phyloP scores from a whole-genome alignment of 192 early-diverging fungal species.

The Pilobolus umbonatus region DNA sequence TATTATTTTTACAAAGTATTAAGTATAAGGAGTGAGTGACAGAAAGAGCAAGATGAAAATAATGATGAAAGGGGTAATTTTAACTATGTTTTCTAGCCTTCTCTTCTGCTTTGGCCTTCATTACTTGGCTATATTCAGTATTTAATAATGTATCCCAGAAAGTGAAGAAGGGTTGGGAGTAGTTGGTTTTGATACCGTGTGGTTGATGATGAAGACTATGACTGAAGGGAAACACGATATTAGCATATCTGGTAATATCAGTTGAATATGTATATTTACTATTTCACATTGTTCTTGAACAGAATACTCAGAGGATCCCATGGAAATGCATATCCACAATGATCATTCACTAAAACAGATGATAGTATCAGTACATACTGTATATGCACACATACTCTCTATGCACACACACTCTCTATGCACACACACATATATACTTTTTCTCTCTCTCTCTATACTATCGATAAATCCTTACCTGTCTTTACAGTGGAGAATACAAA shows the following conservation, averaged over 20 bases:
- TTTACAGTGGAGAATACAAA: slow-evolving; percentile 73
- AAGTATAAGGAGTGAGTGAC: too few relatives aligned
- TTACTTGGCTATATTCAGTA: slow-evolving; percentile 16
- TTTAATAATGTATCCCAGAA: slow-evolving; percentile 67
- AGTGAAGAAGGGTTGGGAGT: slow-evolving; percentile 72
- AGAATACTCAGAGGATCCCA: slow-evolving; percentile 67
- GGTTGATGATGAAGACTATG: slow-evolving; percentile 58
- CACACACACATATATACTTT: neutral
- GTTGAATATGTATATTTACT: slow-evolving; percentile 9
- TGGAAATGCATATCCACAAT: slow-evolving; percentile 74
- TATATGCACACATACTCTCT: too few relatives aligned
- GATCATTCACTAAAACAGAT: slow-evolving; percentile 62
- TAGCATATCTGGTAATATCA: neutral
- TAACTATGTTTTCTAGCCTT: too few relatives aligned
- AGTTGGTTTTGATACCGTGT: slow-evolving; percentile 56
- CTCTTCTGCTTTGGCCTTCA: slow-evolving; percentile 4
- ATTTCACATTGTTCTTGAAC: slow-evolving; percentile 57
- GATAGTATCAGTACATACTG: too few relatives aligned
- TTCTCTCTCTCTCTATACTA: neutral
- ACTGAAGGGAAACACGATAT: slow-evolving; percentile 16
- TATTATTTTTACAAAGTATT: too few relatives aligned
- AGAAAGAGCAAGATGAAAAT: too few relatives aligned
- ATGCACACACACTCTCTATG: too few relatives aligned
- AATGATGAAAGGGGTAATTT: too few relatives aligned
- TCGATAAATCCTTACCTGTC: slow-evolving; percentile 37